A percentile compares a stretch with the other conserved stretches of the same genome.
phyloP scores from a whole-genome alignment of 768 basidiomycete genomes.

The Suillus occidentalis region DNA sequence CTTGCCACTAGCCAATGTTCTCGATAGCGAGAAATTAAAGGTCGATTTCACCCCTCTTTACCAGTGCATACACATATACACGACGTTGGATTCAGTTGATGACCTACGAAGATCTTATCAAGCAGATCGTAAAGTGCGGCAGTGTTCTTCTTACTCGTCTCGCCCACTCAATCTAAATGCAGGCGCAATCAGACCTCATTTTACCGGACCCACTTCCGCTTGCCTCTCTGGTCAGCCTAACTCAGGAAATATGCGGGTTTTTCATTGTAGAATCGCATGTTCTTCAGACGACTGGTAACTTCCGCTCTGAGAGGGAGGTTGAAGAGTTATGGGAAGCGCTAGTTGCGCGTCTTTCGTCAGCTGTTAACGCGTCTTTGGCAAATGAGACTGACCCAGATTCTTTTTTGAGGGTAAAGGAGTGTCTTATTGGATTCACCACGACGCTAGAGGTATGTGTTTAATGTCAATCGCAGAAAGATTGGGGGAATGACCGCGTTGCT shows the following conservation, averaged over 20 bases:
- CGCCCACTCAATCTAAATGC: slow-evolving; percentile 16
- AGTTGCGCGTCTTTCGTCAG: slow-evolving; percentile 67
- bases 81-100: slow-evolving; percentile 84
- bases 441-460: slow-evolving; percentile 73
- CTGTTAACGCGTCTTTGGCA: slow-evolving; percentile 70
- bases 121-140: slow-evolving; percentile 85
- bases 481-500: slow-evolving; percentile 12
- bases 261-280: slow-evolving; percentile 97
- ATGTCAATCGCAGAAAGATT: not conserved
- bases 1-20: slow-evolving; percentile 66
- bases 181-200: slow-evolving; percentile 98
- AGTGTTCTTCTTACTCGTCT: not conserved
- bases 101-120: slow-evolving; percentile 92
- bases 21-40: slow-evolving; percentile 85
- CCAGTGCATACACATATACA: slow-evolving; percentile 96
- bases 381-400: slow-evolving; percentile 78
- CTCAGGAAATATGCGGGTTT: slow-evolving; percentile 94
- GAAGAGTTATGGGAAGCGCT: slow-evolving; percentile 95
- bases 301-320: slow-evolving; percentile 88
- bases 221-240: slow-evolving; percentile 66
- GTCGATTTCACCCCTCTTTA: slow-evolving; percentile 96
- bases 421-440: slow-evolving; percentile 82
- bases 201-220: slow-evolving; percentile 73
- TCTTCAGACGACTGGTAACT: slow-evolving; percentile 81
- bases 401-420: slow-evolving; percentile 82